Conservation (phyloP, 1,139 yeast genomes). For the Yamadazyma atlantica region DNA sequence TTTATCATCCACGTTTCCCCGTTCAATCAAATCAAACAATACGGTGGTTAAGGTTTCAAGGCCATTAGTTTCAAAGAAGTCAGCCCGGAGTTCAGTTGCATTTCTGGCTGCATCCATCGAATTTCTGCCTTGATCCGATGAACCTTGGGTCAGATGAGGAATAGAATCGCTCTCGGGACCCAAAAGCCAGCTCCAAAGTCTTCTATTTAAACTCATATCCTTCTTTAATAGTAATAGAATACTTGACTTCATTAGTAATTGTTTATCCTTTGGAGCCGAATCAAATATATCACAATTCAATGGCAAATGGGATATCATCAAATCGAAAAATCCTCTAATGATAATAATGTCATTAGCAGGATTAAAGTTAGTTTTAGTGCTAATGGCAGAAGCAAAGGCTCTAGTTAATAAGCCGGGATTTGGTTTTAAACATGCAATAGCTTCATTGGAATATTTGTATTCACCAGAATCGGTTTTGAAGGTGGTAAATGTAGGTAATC, state of each 20-base stretch:
- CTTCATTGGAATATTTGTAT: slow-evolving; percentile 46
- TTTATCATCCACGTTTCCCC: slow-evolving; percentile 28
- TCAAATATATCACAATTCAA: slow-evolving; percentile 61
- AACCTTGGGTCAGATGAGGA: slow-evolving; percentile 1
- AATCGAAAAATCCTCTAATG: slow-evolving; percentile 86
- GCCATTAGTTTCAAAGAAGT: slow-evolving; percentile 63
- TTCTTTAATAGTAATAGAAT: slow-evolving; percentile 68
- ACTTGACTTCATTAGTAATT: slow-evolving; percentile 60
- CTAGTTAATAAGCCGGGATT: slow-evolving; percentile 78
- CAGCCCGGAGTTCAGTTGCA: slow-evolving; percentile 19
- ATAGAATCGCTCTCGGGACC: slow-evolving; percentile 57
- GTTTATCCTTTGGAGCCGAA: slow-evolving; percentile 53
- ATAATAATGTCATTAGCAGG: slow-evolving; percentile 59
- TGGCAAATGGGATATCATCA: slow-evolving; percentile 66
- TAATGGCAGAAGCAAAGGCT: slow-evolving; percentile 69
- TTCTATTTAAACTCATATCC: slow-evolving; percentile 91
- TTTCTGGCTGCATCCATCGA: not conserved
- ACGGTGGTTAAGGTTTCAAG: slow-evolving; percentile 50
- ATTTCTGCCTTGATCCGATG: not conserved
- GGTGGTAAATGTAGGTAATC: slow-evolving; percentile 55
- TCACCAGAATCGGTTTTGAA: slow-evolving; percentile 17
- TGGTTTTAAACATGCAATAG: slow-evolving; percentile 62
- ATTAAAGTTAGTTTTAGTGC: slow-evolving; percentile 42
- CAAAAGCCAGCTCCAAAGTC: slow-evolving; percentile 89
- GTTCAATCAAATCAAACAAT: slow-evolving; percentile 43